phyloP scores from a whole-genome alignment of 805 yeast genomes.

The Maudiozyma bulderi region DNA sequence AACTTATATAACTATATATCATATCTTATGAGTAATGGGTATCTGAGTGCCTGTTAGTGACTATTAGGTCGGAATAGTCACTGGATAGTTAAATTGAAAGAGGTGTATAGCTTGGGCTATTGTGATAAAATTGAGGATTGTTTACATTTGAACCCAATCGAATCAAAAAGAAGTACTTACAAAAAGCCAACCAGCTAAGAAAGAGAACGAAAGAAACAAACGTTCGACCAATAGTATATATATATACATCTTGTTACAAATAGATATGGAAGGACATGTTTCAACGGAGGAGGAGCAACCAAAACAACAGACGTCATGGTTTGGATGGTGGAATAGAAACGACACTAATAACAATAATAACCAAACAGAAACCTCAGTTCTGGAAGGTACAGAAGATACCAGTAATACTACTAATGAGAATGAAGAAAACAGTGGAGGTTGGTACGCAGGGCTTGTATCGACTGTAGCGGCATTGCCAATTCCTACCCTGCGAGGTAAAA shows the following conservation, averaged over 20 bases:
- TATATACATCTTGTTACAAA: background rate
- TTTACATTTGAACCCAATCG: no score
- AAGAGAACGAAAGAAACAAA: no score
- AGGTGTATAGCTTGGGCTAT: no score
- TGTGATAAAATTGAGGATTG: no score
- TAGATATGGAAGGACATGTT: background rate
- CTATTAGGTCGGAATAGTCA: no score
- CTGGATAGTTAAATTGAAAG: no score
- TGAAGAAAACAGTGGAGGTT: conserved; percentile 4
- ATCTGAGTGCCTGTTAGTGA: no score
- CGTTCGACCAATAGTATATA: no score
- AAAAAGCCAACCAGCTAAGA: no score
- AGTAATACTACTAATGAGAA: background rate
- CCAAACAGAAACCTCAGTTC: background rate
- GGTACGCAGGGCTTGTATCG: conserved; percentile 10
- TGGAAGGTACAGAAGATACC: background rate
- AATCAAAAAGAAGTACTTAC: no score
- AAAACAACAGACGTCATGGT: background rate
- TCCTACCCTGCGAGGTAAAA: conserved; percentile 4
- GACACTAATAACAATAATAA: background rate
- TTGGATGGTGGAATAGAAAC: background rate
- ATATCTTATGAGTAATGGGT: no score
- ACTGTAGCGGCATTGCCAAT: conserved; percentile 11
- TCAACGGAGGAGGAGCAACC: background rate
- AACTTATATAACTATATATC: no score